Conservation (phyloP, 2,329 filamentous ascomycete species). For the Penicillium crustosum region DNA sequence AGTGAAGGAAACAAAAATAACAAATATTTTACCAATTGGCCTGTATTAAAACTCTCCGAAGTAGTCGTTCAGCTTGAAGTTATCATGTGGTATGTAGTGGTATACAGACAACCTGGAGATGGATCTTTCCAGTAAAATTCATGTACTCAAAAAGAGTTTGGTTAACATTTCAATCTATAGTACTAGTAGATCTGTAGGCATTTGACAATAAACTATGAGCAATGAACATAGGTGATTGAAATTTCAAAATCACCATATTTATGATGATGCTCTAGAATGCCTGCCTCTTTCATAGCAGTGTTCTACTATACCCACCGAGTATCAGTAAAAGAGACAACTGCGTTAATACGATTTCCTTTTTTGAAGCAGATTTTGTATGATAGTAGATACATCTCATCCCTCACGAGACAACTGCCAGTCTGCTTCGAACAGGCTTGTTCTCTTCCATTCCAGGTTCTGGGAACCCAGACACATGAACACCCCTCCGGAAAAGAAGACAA, state of each 20-base stretch:
- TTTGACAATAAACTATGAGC: too few relatives aligned
- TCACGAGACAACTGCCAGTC: slow-evolving; percentile 23
- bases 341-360: too few relatives aligned
- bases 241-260: too few relatives aligned
- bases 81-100: not conserved
- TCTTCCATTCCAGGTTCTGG: slow-evolving; percentile 25
- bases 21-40: not conserved
- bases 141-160: too few relatives aligned
- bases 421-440: slow-evolving; percentile 31
- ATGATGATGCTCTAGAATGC: too few relatives aligned
- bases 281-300: too few relatives aligned
- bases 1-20: not conserved
- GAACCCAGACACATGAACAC: slow-evolving; percentile 30
- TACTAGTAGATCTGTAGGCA: too few relatives aligned
- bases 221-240: too few relatives aligned
- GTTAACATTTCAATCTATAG: too few relatives aligned
- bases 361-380: too few relatives aligned
- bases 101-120: not conserved
- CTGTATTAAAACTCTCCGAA: not conserved
- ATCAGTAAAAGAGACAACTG: too few relatives aligned
- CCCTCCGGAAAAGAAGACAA: slow-evolving; percentile 61
- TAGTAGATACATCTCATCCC: not conserved
- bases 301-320: too few relatives aligned
- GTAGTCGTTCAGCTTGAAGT: not conserved
- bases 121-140: not conserved